These are phyloP conservation scores for Phytophthora rubi DNA, from an alignment of 352 stramenopile genomes.

Conservation along the genomic window DNA sequence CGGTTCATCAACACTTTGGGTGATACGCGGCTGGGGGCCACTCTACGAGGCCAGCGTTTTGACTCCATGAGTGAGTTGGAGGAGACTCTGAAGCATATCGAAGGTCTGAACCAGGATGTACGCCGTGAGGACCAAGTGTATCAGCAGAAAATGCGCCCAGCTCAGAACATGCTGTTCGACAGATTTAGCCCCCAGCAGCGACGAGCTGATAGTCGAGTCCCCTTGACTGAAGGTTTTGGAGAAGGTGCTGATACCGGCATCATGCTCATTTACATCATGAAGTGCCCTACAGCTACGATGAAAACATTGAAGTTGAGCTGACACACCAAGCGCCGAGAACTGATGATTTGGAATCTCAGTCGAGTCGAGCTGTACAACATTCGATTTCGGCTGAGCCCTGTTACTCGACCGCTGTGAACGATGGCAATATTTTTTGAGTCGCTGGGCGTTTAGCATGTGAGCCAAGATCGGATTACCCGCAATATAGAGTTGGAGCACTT, in stretches of 20 bases:
- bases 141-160: neutral
- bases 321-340: neutral
- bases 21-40: neutral
- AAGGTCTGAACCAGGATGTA: neutral
- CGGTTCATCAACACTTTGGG: neutral
- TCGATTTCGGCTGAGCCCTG: neutral
- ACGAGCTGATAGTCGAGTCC: no score
- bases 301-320: neutral
- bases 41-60: neutral
- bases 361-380: neutral
- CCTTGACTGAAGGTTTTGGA: neutral
- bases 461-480: neutral
- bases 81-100: neutral
- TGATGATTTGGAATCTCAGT: neutral
- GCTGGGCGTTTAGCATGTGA: neutral
- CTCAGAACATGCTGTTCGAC: neutral
- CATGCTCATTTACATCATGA: neutral
- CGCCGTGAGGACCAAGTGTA: no score
- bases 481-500: neutral
- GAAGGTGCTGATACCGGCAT: neutral
- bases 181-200: neutral
- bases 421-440: neutral
- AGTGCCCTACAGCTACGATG: neutral
- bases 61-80: neutral
- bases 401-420: neutral